phyloP scores from a whole-genome alignment of 345 rosid genomes.

The Camelina neglecta region DNA sequence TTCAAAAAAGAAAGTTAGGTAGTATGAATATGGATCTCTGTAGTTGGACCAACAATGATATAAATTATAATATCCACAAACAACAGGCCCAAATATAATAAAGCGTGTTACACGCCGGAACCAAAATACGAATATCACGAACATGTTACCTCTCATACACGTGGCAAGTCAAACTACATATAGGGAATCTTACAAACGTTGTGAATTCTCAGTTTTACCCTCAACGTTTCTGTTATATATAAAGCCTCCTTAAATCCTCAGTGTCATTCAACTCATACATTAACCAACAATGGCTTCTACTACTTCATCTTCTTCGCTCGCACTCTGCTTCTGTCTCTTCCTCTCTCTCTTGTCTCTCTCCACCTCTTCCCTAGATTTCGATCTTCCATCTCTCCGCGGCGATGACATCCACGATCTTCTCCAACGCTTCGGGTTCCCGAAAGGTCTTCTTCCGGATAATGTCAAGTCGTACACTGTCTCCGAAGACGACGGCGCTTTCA shows the following conservation, averaged over 20 bases:
- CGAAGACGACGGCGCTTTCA: slow-evolving; percentile 55
- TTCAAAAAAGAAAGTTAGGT: too few species aligned
- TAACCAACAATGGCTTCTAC: slow-evolving; percentile 21
- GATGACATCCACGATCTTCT: slow-evolving; percentile 75
- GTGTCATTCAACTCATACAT: not conserved
- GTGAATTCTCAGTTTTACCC: not conserved
- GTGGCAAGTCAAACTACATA: not conserved
- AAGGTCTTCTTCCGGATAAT: slow-evolving; percentile 67
- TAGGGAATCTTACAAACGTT: not conserved
- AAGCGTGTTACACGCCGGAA: too few species aligned
- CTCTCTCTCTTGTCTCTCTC: slow-evolving; percentile 19
- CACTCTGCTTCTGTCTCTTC: slow-evolving; percentile 35
- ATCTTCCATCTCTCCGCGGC: slow-evolving; percentile 34
- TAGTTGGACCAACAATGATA: too few species aligned
- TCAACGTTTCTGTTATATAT: slow-evolving; percentile 1
- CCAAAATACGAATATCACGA: too few species aligned
- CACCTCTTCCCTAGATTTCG: slow-evolving; percentile 19
- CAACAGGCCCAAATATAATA: too few species aligned
- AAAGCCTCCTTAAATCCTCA: not conserved
- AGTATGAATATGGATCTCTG: too few species aligned
- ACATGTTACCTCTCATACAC: not conserved
- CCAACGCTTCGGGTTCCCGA: slow-evolving; percentile 65
- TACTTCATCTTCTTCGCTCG: slow-evolving; percentile 10
- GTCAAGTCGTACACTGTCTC: slow-evolving; percentile 64
- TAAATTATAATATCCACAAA: too few species aligned